Conservation (phyloP, 192 early-diverging fungal genomes). For the Backusella australiensis region DNA sequence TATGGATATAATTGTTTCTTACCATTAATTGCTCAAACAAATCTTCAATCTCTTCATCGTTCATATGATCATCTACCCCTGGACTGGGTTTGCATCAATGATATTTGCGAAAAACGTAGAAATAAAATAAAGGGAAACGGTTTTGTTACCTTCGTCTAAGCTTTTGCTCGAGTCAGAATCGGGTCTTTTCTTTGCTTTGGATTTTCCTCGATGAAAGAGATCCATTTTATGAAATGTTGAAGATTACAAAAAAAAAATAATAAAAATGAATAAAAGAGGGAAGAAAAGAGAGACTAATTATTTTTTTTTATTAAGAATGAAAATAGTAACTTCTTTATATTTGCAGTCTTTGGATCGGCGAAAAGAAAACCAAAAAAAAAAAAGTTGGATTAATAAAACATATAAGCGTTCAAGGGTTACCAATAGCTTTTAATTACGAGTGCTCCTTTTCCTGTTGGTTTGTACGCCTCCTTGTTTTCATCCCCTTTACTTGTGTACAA, state of each 20-base stretch:
- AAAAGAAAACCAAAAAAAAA: neutral
- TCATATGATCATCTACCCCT: neutral
- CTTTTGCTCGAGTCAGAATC: neutral
- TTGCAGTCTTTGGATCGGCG: neutral
- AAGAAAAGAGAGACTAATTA: neutral
- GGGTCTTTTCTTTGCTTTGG: constrained; percentile 17
- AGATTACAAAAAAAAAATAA: constrained; percentile 5
- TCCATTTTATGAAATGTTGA: constrained; percentile 18
- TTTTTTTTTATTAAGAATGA: neutral
- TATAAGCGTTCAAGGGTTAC: too few relatives aligned
- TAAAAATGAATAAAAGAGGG: neutral
- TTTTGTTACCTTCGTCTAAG: neutral
- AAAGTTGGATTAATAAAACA: neutral
- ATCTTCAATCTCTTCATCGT: constrained; percentile 49
- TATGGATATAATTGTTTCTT: neutral
- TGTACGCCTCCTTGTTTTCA: neutral
- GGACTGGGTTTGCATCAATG: constrained; percentile 3
- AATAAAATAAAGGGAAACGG: neutral
- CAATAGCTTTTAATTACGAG: neutral
- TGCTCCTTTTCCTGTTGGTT: neutral
- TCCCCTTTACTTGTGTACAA: neutral
- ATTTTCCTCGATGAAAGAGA: constrained; percentile 30
- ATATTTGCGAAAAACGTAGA: neutral
- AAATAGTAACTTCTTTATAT: neutral
- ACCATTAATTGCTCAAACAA: constrained; percentile 53